Evolutionary conservation across 257 asterid genomes (phyloP), one percentile per base, ranked within the genome.

Genomic region (Pogostemon cablin): DNA sequence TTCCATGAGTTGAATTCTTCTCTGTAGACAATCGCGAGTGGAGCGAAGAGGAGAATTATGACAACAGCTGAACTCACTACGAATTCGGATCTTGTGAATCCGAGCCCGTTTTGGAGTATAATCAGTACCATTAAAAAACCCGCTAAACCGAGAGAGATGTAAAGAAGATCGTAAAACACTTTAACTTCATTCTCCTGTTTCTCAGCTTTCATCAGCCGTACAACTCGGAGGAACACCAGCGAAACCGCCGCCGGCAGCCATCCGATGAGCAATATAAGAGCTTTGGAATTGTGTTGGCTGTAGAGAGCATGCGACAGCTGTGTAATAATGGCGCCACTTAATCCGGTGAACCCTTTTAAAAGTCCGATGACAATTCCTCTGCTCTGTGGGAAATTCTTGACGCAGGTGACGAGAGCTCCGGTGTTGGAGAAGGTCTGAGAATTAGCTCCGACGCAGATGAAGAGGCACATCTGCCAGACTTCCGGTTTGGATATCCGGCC

Each of bases 361-460:
- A 85, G 34, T 2, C 90, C 90, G 12, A 85, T 70, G 4, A 85
- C 86, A 4, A 80, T 77, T 3, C 90, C 90, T 0, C 90, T 20
- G 43, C 90, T 83, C 46, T 80, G 77, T 0, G 88, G 88, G 79
- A 83, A 83, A 10, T 81, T 83, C 70, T 83, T 80, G 32, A 81
- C 86, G 53, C 81, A 78, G 1, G 86, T 81, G 49, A 83, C 88
- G 11, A 83, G 62, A 0, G 87, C 83, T 9, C 86, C 90, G 43
- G 90, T 85, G 80, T 85, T 85, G 15, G 90, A 71, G 34, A 85
- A 86, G 2, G 86, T 80, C 75, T 84, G 92, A 0, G 92, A 86
- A 34, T 82, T 86, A 0, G 87, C 86, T 39, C 89, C 92, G 65
- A 80, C 5, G 69, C 84, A 86, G 3, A 86, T 86, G 81, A 78